These are phyloP conservation scores for Coix lacrymajobi DNA, from an alignment of 176 grass and related monocot species.

Conservation along the genomic window DNA sequence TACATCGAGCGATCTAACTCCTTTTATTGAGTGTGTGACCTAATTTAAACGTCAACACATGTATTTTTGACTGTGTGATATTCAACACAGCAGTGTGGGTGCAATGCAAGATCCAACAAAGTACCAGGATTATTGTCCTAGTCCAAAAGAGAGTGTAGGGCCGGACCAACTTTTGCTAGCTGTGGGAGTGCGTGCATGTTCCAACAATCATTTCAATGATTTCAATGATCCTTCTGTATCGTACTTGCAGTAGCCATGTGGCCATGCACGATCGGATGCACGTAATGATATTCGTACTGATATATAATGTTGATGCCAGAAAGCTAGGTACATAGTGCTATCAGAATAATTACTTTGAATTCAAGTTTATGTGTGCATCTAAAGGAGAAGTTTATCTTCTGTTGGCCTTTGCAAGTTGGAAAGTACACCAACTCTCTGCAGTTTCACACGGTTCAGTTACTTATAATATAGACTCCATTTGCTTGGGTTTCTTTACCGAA, in stretches of 20 bases:
- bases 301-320: neutral
- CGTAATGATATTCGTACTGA: slow-evolving; percentile 17
- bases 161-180: neutral
- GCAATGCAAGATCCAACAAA: neutral
- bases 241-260: slow-evolving; percentile 21
- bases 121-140: neutral
- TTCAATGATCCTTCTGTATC: neutral
- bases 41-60: too few species aligned
- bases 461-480: neutral
- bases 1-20: too few species aligned
- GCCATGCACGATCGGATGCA: slow-evolving; percentile 18
- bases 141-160: neutral
- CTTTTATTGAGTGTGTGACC: too few species aligned
- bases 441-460: neutral
- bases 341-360: neutral
- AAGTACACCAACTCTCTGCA: neutral
- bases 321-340: neutral
- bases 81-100: neutral
- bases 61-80: neutral
- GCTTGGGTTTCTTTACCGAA: neutral
- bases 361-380: neutral
- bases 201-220: slow-evolving; percentile 2
- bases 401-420: neutral
- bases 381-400: neutral
- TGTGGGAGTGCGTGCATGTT: neutral